A percentile compares a stretch with the other conserved stretches of the same genome.
These are phyloP conservation scores for Xylaria sp. DNA, from an alignment of 2,329 filamentous ascomycete genomes.

Conservation along the genomic window DNA sequence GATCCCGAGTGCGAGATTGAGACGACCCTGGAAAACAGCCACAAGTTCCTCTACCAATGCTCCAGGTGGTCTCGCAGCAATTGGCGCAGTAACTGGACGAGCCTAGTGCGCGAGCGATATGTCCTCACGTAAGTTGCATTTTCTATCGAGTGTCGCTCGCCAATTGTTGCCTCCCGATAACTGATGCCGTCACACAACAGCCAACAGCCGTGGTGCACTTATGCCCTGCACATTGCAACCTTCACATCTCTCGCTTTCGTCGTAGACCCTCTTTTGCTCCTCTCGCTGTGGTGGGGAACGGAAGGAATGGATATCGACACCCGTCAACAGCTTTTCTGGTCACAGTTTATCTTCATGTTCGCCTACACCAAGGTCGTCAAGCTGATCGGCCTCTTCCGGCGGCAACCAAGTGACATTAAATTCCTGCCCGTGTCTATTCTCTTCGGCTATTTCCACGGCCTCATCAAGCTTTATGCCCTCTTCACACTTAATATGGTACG, in stretches of 20 bases:
- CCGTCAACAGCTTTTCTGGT: slow-evolving; percentile 62
- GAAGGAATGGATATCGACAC: slow-evolving; percentile 60
- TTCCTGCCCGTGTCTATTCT: slow-evolving; percentile 84
- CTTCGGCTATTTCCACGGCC: slow-evolving; percentile 91
- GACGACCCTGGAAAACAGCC: slow-evolving; percentile 88
- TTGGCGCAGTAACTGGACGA: slow-evolving; percentile 96
- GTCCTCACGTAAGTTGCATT: slow-evolving; percentile 78
- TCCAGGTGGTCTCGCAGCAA: slow-evolving; percentile 95
- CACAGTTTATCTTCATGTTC: slow-evolving; percentile 76
- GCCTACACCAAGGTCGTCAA: slow-evolving; percentile 89
- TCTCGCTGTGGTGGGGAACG: slow-evolving; percentile 72
- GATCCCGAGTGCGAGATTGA: slow-evolving; percentile 88
- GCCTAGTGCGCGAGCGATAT: slow-evolving; percentile 79
- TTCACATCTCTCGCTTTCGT: slow-evolving; percentile 86
- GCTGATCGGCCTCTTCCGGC: slow-evolving; percentile 82
- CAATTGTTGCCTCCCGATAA: background rate
- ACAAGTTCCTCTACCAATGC: slow-evolving; percentile 91
- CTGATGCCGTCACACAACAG: slow-evolving; percentile 62
- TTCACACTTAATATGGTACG: slow-evolving; percentile 81
- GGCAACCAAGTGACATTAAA: slow-evolving; percentile 80
- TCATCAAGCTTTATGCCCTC: slow-evolving; percentile 89
- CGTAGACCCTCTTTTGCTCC: slow-evolving; percentile 75
- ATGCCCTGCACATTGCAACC: slow-evolving; percentile 90
- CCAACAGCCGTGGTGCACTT: slow-evolving; percentile 91
- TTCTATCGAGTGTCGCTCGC: background rate